Conservation (phyloP, 2,329 filamentous ascomycete genomes). For the Fusarium vanettenii region DNA sequence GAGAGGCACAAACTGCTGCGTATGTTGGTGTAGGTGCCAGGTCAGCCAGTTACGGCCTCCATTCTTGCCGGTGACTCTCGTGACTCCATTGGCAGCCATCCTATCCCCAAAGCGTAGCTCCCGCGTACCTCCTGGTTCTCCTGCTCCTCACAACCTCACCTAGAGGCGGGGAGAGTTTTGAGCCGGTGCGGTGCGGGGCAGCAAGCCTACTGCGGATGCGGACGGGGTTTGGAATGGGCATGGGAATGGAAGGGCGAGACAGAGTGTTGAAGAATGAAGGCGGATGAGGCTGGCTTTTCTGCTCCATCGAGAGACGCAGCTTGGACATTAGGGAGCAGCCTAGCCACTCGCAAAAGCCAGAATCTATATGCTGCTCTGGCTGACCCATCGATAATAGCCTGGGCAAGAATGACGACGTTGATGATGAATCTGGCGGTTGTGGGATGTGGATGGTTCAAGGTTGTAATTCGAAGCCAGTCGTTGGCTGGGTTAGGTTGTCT, state of each 20-base stretch:
- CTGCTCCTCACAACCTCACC: slow-evolving; percentile 9
- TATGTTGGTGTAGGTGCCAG: not conserved
- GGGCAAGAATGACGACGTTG: not conserved
- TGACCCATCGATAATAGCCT: not conserved
- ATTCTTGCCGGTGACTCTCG: slow-evolving; percentile 19
- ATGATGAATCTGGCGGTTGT: not conserved
- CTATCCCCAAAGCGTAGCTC: slow-evolving; percentile 35
- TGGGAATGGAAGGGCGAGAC: slow-evolving; percentile 29
- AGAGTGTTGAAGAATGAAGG: slow-evolving; percentile 34
- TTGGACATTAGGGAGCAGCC: not conserved
- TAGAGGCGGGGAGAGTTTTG: slow-evolving; percentile 33
- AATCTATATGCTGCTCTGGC: not conserved
- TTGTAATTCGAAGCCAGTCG: slow-evolving; percentile 2
- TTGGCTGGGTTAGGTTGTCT: slow-evolving; percentile 5
- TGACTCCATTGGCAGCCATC: slow-evolving; percentile 13
- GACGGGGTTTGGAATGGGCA: slow-evolving; percentile 32
- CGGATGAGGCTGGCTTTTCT: slow-evolving; percentile 16
- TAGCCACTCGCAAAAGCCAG: not conserved
- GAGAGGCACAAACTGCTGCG: not conserved
- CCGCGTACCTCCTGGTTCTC: slow-evolving; percentile 11
- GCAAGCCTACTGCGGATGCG: slow-evolving; percentile 25
- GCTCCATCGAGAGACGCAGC: not conserved
- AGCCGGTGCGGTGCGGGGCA: slow-evolving; percentile 30
- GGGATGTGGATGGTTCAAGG: slow-evolving; percentile 2
- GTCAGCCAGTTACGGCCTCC: slow-evolving; percentile 10